Evolutionary conservation across 805 yeast species (phyloP), one percentile per base, ranked within the genome.

Genomic region (Teunomyces barrocoloradensis): DNA sequence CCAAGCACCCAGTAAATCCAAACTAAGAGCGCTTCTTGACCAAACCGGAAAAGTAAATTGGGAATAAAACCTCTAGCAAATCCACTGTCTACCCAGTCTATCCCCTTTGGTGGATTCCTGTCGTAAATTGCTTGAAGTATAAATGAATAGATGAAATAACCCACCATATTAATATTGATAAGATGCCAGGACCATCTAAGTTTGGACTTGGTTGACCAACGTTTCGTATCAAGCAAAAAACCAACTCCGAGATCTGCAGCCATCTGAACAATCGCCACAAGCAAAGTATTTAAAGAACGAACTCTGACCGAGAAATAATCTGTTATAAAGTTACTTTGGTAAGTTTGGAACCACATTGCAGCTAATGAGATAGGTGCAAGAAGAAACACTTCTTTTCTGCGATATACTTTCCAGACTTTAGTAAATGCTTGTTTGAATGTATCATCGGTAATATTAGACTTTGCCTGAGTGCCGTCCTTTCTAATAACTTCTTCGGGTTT

Each of bases 321-420:
- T 11, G 40, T 37, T 2, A 37, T 37, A 9, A 37, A 37, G 15
- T 37, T 37, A 23, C 40, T 37, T 23, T 37, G 40, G 12, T 37
- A 37, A 23, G 40, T 37, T n/a, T 37, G 40, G 29, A 37, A 37
- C 40, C 40, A 37, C 40, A 37, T 37, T 21, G 40, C 40, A 37
- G 40, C 40, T 29, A 37, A 37, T 13, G 40, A 37, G 9, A 37
- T 37, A 20, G 40, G 40, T 11, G 40, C 40, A 13, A 37, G 40
- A 23, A 37, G 40, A 37, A 18, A 37, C 29, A 37, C 40, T 12
- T 37, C 40, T 27, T 37, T 37, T 37, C 40, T 37, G 29, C 40
- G 40, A 23, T 37, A 37, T 6, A 37, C 40, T 10, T 37, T 23
- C 40, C 40, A 37, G 10, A 23, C 29, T 37, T 37, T 37, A 13